Conservation (phyloP, 768 basidiomycete species). For the Rhodotorula kratochvilovae region DNA sequence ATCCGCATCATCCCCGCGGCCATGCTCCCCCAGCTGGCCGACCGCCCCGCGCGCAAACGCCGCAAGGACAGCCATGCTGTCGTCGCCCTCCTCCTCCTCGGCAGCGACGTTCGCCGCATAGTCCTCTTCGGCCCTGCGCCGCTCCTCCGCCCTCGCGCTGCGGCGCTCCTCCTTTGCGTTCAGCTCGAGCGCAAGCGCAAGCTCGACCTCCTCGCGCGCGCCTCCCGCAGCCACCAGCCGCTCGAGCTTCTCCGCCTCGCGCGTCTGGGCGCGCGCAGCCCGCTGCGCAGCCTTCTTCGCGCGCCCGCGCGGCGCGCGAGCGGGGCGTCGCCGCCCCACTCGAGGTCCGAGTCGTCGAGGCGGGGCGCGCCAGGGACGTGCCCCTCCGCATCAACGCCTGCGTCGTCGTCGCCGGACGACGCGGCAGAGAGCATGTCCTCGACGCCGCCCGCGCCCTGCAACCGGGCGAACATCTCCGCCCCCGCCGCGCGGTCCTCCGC, state of each 20-base stretch:
- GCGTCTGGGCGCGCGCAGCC: constrained; percentile 17
- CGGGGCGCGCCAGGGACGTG: constrained; percentile 27
- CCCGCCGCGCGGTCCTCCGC: background rate
- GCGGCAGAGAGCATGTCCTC: constrained; percentile 27
- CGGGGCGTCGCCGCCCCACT: constrained; percentile 32
- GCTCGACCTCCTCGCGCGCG: constrained; percentile 31
- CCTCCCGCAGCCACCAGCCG: constrained; percentile 4
- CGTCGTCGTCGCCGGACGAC: background rate
- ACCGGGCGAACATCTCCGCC: constrained; percentile 6
- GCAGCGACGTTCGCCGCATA: constrained; percentile 14
- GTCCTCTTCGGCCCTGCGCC: constrained; percentile 4
- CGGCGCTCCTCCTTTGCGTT: constrained; percentile 1
- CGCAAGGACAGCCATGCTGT: constrained; percentile 11
- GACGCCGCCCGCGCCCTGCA: constrained; percentile 4
- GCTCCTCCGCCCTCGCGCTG: background rate
- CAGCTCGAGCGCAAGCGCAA: constrained; percentile 13
- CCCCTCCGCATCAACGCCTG: background rate
- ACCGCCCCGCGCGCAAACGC: constrained; percentile 18
- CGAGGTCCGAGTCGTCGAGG: constrained; percentile 31
- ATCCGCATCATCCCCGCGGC: constrained; percentile 15
- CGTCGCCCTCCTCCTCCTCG: constrained; percentile 14
- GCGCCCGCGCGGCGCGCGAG: background rate
- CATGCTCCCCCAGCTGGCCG: constrained; percentile 5
- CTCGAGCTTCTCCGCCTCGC: constrained; percentile 33
- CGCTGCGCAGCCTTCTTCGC: constrained; percentile 4